Evolutionary conservation across 1,284 basidiomycete species (phyloP), one percentile per base, ranked within the genome.

Genomic region (Agaricales sp.): DNA sequence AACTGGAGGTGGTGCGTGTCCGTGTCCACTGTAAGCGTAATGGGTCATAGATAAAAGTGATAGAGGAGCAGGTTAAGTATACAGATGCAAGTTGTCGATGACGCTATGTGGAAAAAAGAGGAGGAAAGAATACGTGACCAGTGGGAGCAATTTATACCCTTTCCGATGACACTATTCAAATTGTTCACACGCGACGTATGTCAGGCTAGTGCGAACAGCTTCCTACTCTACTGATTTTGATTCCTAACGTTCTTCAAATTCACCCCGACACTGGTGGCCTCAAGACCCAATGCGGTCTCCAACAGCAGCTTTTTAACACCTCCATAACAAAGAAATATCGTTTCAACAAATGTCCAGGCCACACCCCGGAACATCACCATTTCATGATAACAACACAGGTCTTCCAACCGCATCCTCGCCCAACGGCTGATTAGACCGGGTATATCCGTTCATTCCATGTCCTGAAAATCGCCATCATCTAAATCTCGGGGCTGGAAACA

Each of bases 381-480:
- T n/a, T n/a, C n/a, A n/a, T n/a, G n/a, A n/a, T n/a, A n/a, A n/a
- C n/a, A n/a, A n/a, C n/a, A n/a, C n/a, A n/a, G n/a, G n/a, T n/a
- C n/a, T n/a, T n/a, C n/a, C n/a, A n/a, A n/a, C n/a, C n/a, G n/a
- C n/a, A n/a, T n/a, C n/a, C n/a, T n/a, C n/a, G n/a, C n/a, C n/a
- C n/a, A n/a, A n/a, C n/a, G n/a, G n/a, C n/a, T n/a, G n/a, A n/a
- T n/a, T n/a, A n/a, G n/a, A n/a, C n/a, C n/a, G n/a, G n/a, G n/a
- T n/a, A 21, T 53, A 39, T 47, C 25, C 49, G 2, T 24, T 45
- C 45, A 87, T 60, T 84, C 81, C 69, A 82, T 67, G 52, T 82
- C 83, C 49, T 74, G 74, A 62, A 90, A 90, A 63, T 90, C 87
- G 50, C 91, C 91, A 56, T 89, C 88, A 59, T 94, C 91, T 64